These are phyloP conservation scores for Euptelea pleiosperma DNA, from an alignment of 164 flowering plant genomes.

Conservation along the genomic window DNA sequence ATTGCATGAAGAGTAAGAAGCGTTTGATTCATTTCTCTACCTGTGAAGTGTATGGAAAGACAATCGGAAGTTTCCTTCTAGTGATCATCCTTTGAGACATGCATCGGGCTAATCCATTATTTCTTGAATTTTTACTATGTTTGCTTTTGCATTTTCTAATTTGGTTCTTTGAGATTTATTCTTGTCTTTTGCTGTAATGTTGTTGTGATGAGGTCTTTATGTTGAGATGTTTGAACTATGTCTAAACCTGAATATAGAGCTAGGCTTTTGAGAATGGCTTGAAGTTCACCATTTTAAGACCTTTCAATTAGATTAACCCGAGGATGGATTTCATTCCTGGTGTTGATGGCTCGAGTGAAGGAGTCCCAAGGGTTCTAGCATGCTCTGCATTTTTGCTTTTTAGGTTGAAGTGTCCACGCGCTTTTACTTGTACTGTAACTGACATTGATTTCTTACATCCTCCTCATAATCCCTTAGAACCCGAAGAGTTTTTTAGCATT, in stretches of 20 bases:
- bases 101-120: too few relatives aligned
- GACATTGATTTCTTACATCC: too few relatives aligned
- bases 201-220: too few relatives aligned
- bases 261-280: conserved; percentile 80
- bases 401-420: too few relatives aligned
- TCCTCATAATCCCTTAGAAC: too few relatives aligned
- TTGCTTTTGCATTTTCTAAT: too few relatives aligned
- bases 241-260: conserved; percentile 31
- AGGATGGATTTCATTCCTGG: conserved; percentile 92
- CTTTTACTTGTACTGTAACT: too few relatives aligned
- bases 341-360: conserved; percentile 88
- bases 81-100: neutral
- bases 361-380: conserved; percentile 85
- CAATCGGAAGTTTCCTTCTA: conserved; percentile 4
- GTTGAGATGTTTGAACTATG: neutral
- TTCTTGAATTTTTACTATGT: too few relatives aligned
- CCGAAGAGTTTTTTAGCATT: too few relatives aligned
- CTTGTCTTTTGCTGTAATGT: too few relatives aligned
- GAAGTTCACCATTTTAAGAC: conserved; percentile 76
- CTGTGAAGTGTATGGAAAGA: conserved; percentile 11
- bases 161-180: too few relatives aligned
- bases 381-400: too few relatives aligned
- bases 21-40: conserved; percentile 14
- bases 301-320: conserved; percentile 92
- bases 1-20: neutral